A percentile compares a stretch with the other conserved stretches of the same genome.
Conservation (phyloP, 1,284 basidiomycete genomes). For the Mrakiaceae sp. region DNA sequence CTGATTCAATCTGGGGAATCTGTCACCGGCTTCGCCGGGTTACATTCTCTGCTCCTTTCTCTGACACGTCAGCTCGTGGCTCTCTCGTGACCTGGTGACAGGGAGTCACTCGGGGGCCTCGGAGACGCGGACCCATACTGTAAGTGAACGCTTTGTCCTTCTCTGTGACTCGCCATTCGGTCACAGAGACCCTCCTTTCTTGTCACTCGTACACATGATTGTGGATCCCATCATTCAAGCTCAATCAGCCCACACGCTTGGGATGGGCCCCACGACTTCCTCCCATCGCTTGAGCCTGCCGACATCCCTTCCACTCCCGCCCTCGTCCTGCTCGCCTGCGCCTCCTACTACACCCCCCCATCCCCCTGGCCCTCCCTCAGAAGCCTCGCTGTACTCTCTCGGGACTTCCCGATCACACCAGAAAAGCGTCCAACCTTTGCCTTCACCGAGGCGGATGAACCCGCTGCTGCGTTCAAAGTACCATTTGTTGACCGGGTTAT, state of each 20-base stretch:
- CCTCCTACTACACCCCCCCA: conserved; percentile 48
- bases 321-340: conserved; percentile 73
- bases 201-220: too few species aligned
- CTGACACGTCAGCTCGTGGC: too few species aligned
- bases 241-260: conserved; percentile 59
- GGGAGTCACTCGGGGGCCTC: too few species aligned
- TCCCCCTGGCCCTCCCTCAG: conserved; percentile 29
- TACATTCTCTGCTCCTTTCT: too few species aligned
- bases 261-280: conserved; percentile 59
- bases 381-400: conserved; percentile 25
- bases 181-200: too few species aligned
- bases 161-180: too few species aligned
- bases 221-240: conserved; percentile 24
- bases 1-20: too few species aligned
- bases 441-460: conserved; percentile 57
- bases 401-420: conserved; percentile 87
- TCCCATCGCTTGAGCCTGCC: conserved; percentile 61
- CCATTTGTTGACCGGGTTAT: conserved; percentile 99
- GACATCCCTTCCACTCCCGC: conserved; percentile 35
- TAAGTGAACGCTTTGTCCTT: too few species aligned
- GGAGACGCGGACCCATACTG: too few species aligned
- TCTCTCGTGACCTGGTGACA: too few species aligned
- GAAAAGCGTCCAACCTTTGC: conserved; percentile 73
- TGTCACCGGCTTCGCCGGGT: too few species aligned
- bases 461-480: conserved; percentile 95